Percentiles rank a stretch among this genome's conserved stretches.
Evolutionary conservation across 2,329 filamentous ascomycete species (phyloP).

Genomic region (Paecilomyces dactylethromorphus): DNA sequence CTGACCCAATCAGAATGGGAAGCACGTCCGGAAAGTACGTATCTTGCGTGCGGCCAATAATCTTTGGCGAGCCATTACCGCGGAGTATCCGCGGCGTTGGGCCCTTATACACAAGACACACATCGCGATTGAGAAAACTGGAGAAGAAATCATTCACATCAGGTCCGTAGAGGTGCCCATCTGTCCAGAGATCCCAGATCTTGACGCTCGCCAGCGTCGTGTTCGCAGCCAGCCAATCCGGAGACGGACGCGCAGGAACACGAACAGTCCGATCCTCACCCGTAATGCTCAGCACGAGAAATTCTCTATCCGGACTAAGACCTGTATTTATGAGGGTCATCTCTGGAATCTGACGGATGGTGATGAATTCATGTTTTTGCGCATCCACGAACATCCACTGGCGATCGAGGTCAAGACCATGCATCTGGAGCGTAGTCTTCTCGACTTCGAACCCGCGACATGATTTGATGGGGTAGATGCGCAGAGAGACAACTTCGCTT

Average conservation of each 20-base stretch:
- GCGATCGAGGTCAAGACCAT: slow-evolving; percentile 56
- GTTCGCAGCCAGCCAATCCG: slow-evolving; percentile 49
- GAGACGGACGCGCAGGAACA: slow-evolving; percentile 50
- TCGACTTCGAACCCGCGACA: slow-evolving; percentile 55
- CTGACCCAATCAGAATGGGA: slow-evolving; percentile 50
- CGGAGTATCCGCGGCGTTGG: slow-evolving; percentile 49
- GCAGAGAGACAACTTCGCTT: slow-evolving; percentile 33
- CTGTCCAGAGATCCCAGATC: slow-evolving; percentile 55
- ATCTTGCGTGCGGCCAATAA: slow-evolving; percentile 48
- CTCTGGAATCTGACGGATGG: slow-evolving; percentile 53
- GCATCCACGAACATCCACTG: slow-evolving; percentile 61
- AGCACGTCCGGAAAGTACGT: slow-evolving; percentile 57
- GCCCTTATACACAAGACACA: slow-evolving; percentile 57
- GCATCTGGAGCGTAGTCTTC: slow-evolving; percentile 45
- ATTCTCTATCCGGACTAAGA: slow-evolving; percentile 38
- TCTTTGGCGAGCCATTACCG: slow-evolving; percentile 49
- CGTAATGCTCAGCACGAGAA: slow-evolving; percentile 41
- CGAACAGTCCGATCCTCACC: slow-evolving; percentile 40
- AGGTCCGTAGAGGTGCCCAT: slow-evolving; percentile 49
- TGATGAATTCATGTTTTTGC: slow-evolving; percentile 50
- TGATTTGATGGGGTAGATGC: slow-evolving; percentile 61
- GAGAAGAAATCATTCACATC: slow-evolving; percentile 49
- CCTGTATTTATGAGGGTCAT: slow-evolving; percentile 59
- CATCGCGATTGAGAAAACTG: slow-evolving; percentile 49
- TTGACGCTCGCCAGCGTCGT: slow-evolving; percentile 44